Percentiles rank a stretch among this genome's conserved stretches.
phyloP scores from a whole-genome alignment of 148 eudicot species.

The Polygonum maritimum region DNA sequence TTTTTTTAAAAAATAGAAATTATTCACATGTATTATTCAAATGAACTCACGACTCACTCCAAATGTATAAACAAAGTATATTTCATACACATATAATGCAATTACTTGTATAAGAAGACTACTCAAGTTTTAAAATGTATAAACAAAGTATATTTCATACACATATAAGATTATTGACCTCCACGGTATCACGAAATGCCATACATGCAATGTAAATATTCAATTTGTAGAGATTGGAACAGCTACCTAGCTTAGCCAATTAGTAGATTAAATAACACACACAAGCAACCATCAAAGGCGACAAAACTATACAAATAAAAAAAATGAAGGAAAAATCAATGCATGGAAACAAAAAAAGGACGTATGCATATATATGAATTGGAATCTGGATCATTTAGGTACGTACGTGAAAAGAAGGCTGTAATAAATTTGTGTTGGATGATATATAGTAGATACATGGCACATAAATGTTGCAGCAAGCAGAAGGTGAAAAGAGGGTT shows the following conservation, averaged over 20 bases:
- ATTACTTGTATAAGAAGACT: background rate
- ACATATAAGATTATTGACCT: background rate
- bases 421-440: too few species aligned
- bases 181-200: background rate
- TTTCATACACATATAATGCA: background rate
- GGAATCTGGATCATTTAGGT: background rate
- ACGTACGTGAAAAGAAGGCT: background rate
- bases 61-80: background rate
- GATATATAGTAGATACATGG: background rate
- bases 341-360: background rate
- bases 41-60: background rate
- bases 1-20: too few species aligned
- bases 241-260: background rate
- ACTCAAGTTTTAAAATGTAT: background rate
- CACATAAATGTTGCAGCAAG: conserved; percentile 4
- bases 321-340: background rate
- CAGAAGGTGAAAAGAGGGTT: conserved; percentile 8
- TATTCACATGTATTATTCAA: too few species aligned
- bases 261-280: background rate
- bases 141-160: background rate
- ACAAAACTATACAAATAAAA: background rate
- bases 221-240: background rate
- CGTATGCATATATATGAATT: background rate
- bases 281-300: conserved; percentile 1
- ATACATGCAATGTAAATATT: background rate